A percentile compares a stretch with the other conserved stretches of the same genome.
phyloP scores from a whole-genome alignment of 2,329 filamentous ascomycete genomes.

The Colletotrichum magnum region DNA sequence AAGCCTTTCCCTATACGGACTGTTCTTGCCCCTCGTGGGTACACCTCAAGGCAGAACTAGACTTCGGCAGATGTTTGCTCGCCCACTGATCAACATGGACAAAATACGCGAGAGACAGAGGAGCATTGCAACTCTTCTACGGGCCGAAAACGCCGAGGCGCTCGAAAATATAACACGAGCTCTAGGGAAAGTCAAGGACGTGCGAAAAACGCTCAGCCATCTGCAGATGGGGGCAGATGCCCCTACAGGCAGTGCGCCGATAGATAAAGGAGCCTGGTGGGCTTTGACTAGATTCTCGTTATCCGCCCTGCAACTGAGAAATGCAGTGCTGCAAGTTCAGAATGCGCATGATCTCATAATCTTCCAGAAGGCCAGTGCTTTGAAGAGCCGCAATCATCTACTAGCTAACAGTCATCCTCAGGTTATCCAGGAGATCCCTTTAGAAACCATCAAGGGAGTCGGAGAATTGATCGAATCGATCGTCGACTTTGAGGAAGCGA shows the following conservation, averaged over 20 bases:
- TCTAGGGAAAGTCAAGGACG: conserved; percentile 81
- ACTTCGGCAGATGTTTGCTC: conserved; percentile 85
- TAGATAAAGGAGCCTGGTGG: conserved; percentile 79
- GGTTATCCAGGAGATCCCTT: conserved; percentile 73
- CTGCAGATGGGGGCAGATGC: conserved; percentile 83
- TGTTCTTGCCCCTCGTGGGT: conserved; percentile 81
- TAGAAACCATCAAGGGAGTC: conserved; percentile 71
- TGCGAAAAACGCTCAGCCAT: conserved; percentile 76
- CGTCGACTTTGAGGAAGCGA: conserved; percentile 85
- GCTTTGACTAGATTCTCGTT: conserved; percentile 80
- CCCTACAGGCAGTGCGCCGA: conserved; percentile 61
- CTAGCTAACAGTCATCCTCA: conserved; percentile 47
- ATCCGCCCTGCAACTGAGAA: conserved; percentile 77
- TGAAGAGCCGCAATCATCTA: neutral
- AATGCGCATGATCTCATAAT: conserved; percentile 68
- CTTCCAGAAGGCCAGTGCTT: conserved; percentile 62
- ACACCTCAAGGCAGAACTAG: conserved; percentile 84
- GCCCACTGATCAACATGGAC: conserved; percentile 78
- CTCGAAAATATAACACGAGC: conserved; percentile 70
- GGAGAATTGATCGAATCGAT: conserved; percentile 80
- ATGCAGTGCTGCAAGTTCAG: conserved; percentile 70
- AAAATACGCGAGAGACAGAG: conserved; percentile 80
- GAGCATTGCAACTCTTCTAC: conserved; percentile 76
- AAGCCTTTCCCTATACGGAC: conserved; percentile 84
- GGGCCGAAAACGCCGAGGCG: conserved; percentile 74